phyloP scores from a whole-genome alignment of 2,329 filamentous ascomycete genomes.

The Trichoderma breve region DNA sequence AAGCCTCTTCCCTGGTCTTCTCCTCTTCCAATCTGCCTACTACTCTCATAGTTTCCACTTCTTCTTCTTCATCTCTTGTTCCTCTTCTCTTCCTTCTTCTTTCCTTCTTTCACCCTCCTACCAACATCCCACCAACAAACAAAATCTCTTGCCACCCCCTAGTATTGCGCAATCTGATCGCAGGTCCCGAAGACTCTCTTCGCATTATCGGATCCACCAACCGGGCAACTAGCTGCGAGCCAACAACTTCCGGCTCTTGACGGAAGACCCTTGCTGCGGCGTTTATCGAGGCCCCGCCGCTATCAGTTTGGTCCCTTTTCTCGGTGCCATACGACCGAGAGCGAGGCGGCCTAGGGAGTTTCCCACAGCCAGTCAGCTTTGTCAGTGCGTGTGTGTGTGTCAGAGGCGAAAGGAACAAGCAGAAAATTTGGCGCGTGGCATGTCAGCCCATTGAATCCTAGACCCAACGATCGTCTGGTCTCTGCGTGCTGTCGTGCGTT shows the following conservation, averaged over 20 bases:
- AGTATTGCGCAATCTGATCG: conserved; percentile 19
- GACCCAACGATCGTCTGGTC: conserved; percentile 4
- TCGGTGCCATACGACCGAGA: conserved; percentile 12
- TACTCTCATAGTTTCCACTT: not conserved
- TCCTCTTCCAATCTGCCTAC: not conserved
- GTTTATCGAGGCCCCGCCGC: conserved; percentile 16
- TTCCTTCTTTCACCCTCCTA: not conserved
- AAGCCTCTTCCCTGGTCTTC: not conserved
- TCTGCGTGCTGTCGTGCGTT: not conserved
- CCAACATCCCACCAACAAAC: not conserved
- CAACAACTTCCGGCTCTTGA: conserved; percentile 14
- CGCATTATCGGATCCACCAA: conserved; percentile 15
- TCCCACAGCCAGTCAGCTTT: conserved; percentile 5
- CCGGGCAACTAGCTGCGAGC: conserved; percentile 15
- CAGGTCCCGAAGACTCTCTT: not conserved
- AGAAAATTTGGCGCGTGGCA: conserved; percentile 8
- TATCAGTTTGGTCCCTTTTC: conserved; percentile 12
- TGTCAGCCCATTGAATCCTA: conserved; percentile 18
- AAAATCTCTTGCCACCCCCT: not conserved
- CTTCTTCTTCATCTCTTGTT: not conserved
- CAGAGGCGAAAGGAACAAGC: not conserved
- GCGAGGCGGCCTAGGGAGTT: not conserved
- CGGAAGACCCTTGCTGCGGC: conserved; percentile 12
- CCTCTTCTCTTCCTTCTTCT: not conserved
- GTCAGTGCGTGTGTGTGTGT: conserved; percentile 3